Conservation (phyloP, 108 stramenopile species). For the Phaeodactylum tricornutum region DNA sequence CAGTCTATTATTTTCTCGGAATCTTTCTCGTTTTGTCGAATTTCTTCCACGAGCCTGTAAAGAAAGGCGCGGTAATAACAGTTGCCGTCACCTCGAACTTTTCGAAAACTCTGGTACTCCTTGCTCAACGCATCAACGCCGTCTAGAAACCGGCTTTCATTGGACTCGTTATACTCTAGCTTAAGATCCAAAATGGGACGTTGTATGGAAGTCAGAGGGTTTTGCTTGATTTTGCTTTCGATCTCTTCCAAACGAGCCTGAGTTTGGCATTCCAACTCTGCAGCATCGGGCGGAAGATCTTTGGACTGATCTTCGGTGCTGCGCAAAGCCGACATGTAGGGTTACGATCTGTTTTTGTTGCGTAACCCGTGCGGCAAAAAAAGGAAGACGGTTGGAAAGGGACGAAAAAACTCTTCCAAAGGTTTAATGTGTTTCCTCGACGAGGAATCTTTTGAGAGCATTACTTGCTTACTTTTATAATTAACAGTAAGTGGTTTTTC, state of each 20-base stretch:
- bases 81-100: constrained; percentile 88
- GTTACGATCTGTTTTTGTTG: no score
- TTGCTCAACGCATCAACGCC: constrained; percentile 29
- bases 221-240: constrained; percentile 47
- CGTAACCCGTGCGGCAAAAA: no score
- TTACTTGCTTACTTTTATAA: no score
- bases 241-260: constrained; percentile 59
- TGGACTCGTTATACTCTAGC: constrained; percentile 14
- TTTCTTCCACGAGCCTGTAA: constrained; percentile 63
- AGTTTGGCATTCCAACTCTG: constrained; percentile 28
- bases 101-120: constrained; percentile 51
- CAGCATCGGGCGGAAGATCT: background rate
- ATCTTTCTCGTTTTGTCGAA: constrained; percentile 17
- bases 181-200: constrained; percentile 24
- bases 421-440: no score
- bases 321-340: no score
- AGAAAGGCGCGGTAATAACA: constrained; percentile 91
- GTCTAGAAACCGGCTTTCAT: constrained; percentile 24
- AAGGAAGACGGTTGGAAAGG: no score
- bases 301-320: no score
- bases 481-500: no score
- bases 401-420: no score
- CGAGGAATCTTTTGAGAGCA: no score
- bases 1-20: constrained; percentile 4
- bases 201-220: constrained; percentile 45